Conservation (phyloP, 306 rosid genomes). For the Alnus rubra region DNA sequence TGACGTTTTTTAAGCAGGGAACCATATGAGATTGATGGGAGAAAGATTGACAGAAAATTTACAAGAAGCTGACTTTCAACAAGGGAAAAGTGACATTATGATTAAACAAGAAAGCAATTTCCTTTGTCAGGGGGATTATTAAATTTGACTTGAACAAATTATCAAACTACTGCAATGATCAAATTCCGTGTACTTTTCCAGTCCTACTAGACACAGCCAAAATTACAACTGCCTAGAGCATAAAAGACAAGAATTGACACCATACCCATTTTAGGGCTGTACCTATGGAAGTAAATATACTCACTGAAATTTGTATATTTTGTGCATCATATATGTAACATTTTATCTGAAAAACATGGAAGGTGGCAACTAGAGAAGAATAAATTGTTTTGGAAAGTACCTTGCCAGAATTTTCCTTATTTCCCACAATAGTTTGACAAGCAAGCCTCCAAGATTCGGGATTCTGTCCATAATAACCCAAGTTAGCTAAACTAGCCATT, state of each 20-base stretch:
- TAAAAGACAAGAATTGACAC: neutral
- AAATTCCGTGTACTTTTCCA: neutral
- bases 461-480: conserved; percentile 51
- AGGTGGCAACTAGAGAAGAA: conserved; percentile 9
- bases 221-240: neutral
- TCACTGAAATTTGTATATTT: neutral
- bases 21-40: neutral
- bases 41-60: neutral
- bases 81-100: too few relatives aligned
- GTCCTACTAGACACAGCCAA: neutral
- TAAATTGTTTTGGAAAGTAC: conserved; percentile 40
- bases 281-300: neutral
- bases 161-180: neutral
- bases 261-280: neutral
- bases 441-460: conserved; percentile 96
- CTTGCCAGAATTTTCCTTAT: conserved; percentile 89
- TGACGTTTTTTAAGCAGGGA: neutral
- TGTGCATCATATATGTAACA: neutral
- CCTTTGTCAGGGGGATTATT: too few relatives aligned
- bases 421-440: conserved; percentile 96
- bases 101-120: neutral
- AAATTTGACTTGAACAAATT: too few relatives aligned
- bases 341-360: neutral
- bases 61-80: neutral
- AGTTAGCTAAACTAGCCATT: conserved; percentile 17